Percentiles rank a stretch among this genome's conserved stretches.
These are phyloP conservation scores for Epichloe aotearoae DNA, from an alignment of 2,329 filamentous ascomycete species.

Conservation along the genomic window DNA sequence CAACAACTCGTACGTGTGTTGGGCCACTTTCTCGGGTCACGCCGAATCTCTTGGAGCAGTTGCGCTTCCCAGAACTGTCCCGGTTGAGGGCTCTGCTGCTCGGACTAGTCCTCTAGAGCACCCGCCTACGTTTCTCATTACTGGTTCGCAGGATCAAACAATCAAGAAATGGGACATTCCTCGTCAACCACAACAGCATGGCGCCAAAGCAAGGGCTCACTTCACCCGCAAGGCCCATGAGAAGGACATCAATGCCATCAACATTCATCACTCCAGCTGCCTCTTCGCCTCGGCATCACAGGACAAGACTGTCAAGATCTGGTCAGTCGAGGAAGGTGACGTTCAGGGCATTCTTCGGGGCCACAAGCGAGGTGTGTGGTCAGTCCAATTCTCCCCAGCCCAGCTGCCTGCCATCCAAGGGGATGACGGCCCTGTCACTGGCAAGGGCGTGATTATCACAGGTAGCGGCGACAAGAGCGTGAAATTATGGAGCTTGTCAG, in stretches of 20 bases:
- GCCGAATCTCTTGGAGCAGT: constrained; percentile 90
- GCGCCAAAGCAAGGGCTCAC: constrained; percentile 45
- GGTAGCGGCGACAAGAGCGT: constrained; percentile 93
- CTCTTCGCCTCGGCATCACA: constrained; percentile 94
- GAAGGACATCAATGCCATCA: constrained; percentile 95
- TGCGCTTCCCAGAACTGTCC: constrained; percentile 58
- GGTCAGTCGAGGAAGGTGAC: constrained; percentile 81
- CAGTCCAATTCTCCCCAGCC: constrained; percentile 75
- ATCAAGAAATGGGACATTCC: constrained; percentile 87
- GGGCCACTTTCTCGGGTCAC: constrained; percentile 76
- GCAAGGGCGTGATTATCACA: constrained; percentile 73
- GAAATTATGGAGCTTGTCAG: constrained; percentile 84
- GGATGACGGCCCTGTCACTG: constrained; percentile 57
- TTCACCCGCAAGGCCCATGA: constrained; percentile 95
- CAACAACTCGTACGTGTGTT: constrained; percentile 63
- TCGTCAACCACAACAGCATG: constrained; percentile 31
- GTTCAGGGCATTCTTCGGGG: constrained; percentile 83
- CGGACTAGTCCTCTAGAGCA: constrained; percentile 61
- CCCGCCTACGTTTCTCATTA: constrained; percentile 74
- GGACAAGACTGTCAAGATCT: constrained; percentile 94
- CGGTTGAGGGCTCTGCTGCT: constrained; percentile 55
- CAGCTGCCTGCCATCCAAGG: constrained; percentile 61
- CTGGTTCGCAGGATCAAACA: constrained; percentile 89
- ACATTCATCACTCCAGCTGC: constrained; percentile 59
- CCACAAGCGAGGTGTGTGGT: constrained; percentile 92